phyloP scores from a whole-genome alignment of 768 basidiomycete species.

The Mycena pura region DNA sequence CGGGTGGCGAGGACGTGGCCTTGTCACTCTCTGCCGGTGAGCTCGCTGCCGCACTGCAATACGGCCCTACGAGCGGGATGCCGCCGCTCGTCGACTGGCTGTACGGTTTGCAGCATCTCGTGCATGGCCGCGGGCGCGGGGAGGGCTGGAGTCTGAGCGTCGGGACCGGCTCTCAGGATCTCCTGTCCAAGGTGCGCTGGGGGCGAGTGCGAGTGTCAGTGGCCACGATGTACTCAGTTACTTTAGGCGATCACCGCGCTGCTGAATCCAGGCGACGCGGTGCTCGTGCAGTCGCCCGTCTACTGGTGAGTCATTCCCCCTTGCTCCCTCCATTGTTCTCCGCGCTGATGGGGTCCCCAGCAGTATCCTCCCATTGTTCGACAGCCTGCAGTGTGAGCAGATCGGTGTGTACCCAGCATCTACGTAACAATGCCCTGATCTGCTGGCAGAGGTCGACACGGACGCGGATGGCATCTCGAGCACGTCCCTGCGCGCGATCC shows the following conservation, averaged over 20 bases:
- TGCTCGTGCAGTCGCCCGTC: conserved; percentile 84
- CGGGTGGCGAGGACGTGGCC: conserved; percentile 44
- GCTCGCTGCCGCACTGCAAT: conserved; percentile 74
- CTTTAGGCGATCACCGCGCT: conserved; percentile 72
- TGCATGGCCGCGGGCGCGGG: conserved; percentile 66
- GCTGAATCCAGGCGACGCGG: conserved; percentile 78
- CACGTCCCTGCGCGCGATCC: conserved; percentile 60
- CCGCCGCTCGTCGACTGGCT: conserved; percentile 73
- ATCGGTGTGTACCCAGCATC: conserved; percentile 60
- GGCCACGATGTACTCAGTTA: conserved; percentile 9
- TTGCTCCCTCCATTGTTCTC: conserved; percentile 16
- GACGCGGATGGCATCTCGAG: conserved; percentile 77
- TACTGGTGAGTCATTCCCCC: conserved; percentile 61
- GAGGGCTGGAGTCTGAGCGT: conserved; percentile 81
- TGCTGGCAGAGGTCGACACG: conserved; percentile 70
- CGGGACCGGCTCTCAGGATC: conserved; percentile 88
- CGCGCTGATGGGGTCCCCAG: conserved; percentile 39
- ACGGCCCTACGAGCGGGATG: conserved; percentile 76
- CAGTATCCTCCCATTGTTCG: conserved; percentile 71
- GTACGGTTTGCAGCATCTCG: conserved; percentile 68
- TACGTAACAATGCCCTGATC: too few species aligned
- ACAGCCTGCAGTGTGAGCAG: conserved; percentile 59
- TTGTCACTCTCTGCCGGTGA: conserved; percentile 65
- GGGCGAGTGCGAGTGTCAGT: neutral
- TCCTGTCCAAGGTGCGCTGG: conserved; percentile 79